A percentile compares a stretch with the other conserved stretches of the same genome.
Conservation (phyloP, 1,284 basidiomycete genomes). For the Kwoniella shivajii region DNA sequence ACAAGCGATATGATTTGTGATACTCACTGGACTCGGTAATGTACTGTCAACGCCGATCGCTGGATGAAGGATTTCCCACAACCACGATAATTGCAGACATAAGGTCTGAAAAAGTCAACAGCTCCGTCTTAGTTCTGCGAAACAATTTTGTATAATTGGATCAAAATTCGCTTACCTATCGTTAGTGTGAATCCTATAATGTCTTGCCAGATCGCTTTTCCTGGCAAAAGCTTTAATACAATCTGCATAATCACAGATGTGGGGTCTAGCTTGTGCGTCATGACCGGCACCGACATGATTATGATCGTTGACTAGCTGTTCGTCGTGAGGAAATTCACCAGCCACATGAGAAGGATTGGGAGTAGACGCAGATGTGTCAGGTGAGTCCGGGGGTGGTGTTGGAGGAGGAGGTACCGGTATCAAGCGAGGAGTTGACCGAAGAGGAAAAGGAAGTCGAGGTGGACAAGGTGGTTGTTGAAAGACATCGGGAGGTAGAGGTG, state of each 20-base stretch:
- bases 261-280: slow-evolving; percentile 41
- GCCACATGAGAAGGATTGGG: neutral
- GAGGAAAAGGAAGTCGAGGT: slow-evolving; percentile 6
- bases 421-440: neutral
- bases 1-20: neutral
- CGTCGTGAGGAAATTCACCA: slow-evolving; percentile 1
- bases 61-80: slow-evolving; percentile 56
- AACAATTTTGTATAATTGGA: no score
- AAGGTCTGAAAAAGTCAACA: slow-evolving; percentile 43
- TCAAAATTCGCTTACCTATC: slow-evolving; percentile 45
- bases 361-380: neutral
- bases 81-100: slow-evolving; percentile 40
- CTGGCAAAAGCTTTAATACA: slow-evolving; percentile 58
- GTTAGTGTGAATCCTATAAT: slow-evolving; percentile 56
- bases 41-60: slow-evolving; percentile 54
- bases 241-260: slow-evolving; percentile 47
- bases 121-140: neutral
- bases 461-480: neutral
- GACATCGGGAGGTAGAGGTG: neutral
- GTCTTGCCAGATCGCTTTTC: slow-evolving; percentile 57
- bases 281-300: slow-evolving; percentile 45
- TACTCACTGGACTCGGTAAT: slow-evolving; percentile 56
- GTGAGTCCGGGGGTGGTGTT: neutral
- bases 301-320: slow-evolving; percentile 50
- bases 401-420: neutral